Evolutionary conservation across 306 rosid genomes (phyloP).

Genomic region (Cucurbita argyrosperma): DNA sequence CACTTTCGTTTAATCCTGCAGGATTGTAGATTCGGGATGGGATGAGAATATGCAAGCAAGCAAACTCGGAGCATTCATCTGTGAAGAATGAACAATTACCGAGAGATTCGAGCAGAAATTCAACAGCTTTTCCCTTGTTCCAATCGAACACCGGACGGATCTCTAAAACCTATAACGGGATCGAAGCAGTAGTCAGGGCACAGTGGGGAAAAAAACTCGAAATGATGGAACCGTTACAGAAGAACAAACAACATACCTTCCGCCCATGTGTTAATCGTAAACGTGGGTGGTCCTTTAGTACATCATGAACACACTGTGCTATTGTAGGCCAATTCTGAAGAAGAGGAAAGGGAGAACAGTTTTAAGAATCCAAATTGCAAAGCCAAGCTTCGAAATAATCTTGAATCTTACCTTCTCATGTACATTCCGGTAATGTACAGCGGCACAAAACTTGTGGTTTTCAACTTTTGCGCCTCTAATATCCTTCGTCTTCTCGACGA

Average conservation of each 20-base stretch:
- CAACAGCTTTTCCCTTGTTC: slow-evolving; percentile 98
- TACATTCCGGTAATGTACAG: slow-evolving; percentile 96
- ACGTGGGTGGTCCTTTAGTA: slow-evolving; percentile 62
- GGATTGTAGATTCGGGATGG: background rate
- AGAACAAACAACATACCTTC: slow-evolving; percentile 27
- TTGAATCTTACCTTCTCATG: slow-evolving; percentile 45
- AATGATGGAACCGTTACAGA: background rate
- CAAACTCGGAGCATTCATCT: background rate
- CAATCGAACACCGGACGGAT: slow-evolving; percentile 86
- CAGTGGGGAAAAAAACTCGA: too few species aligned
- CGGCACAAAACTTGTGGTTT: slow-evolving; percentile 84
- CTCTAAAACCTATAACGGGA: slow-evolving; percentile 67
- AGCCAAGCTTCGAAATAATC: background rate
- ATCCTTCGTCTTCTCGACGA: slow-evolving; percentile 50
- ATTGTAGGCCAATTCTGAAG: slow-evolving; percentile 69
- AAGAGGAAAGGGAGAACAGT: background rate
- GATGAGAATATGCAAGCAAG: background rate
- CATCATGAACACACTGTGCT: slow-evolving; percentile 76
- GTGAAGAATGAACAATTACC: slow-evolving; percentile 20
- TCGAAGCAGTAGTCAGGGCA: background rate
- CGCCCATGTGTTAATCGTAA: slow-evolving; percentile 83
- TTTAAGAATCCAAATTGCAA: background rate
- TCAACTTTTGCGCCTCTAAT: slow-evolving; percentile 74
- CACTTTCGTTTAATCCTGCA: slow-evolving; percentile 42
- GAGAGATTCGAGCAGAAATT: slow-evolving; percentile 73